Base-by-base conservation (phyloP, 805 yeast genomes). In the Zygoascus biomembranicola region DNA sequence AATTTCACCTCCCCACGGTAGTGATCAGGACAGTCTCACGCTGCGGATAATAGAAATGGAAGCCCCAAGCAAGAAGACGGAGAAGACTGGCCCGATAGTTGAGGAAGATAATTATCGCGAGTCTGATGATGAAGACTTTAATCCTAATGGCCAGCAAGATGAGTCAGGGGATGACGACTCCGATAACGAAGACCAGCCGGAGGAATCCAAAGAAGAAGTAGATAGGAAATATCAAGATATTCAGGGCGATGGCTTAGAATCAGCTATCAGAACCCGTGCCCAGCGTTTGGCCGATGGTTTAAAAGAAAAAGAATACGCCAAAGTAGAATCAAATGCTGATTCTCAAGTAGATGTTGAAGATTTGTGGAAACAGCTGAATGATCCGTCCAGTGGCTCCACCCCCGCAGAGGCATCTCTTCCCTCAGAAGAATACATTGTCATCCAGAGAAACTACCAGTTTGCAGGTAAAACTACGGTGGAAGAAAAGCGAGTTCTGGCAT, bases 401-500 rank as follows among this genome's bases (percentile, higher is more conserved):
- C 9, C 16, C 5, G 19, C 41, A 3, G 32, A 14, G n/a, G 18
- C 20, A n/a, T 18, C 52, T 13, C 31, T 35, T 10, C 43, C 50
- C 5, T 63, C 61, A 16, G 76, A 73, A 16, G 82, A 82, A 50
- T 77, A 77, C 64, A 78, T 92, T 53, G 79, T 81, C 60, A 90
- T 92, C 53, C 82, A 79, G 55, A 76, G 94, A 57, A 79, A 83
- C 2, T 92, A 87, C 65, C 85, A 87, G 54, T 92, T 89, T 75
- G 98, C 99, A 0, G 97, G 97, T 5, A 86, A 86, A 61, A 73
- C 81, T 2, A 75, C 85, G 1, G 79, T 85, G 0, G 96, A 90
- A 63, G 83, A 84, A 55, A 89, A 87, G 67, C 73, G 77, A 68
- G 97, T 94, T 1, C 85, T 81, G 47, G 78, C 77, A 8, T 75